Percentiles rank a stretch among this genome's conserved stretches.
Evolutionary conservation across 2,329 filamentous ascomycete genomes (phyloP).

Genomic region (Fusarium multiceps): DNA sequence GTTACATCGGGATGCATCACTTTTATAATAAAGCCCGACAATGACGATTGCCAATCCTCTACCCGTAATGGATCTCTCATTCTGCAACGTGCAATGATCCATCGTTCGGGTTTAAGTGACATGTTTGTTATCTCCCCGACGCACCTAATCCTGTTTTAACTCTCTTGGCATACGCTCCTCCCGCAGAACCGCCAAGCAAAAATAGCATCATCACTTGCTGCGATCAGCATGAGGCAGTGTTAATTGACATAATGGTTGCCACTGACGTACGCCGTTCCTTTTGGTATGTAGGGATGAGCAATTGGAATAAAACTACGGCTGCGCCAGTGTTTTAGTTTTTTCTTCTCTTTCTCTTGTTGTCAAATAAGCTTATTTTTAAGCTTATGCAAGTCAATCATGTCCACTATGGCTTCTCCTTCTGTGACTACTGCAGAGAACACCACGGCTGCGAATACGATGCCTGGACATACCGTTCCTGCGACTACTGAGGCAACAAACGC

Average conservation of each 20-base stretch:
- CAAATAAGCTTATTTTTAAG: conserved; percentile 36
- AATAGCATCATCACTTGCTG: conserved; percentile 15
- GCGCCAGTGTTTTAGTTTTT: not conserved
- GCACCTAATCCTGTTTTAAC: conserved; percentile 19
- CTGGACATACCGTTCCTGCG: no score
- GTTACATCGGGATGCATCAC: not conserved
- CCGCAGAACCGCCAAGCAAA: conserved; percentile 20
- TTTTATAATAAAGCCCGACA: not conserved
- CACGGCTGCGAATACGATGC: not conserved
- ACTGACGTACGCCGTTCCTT: conserved; percentile 17
- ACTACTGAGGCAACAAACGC: no score
- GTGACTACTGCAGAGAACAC: not conserved
- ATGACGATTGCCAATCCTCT: not conserved
- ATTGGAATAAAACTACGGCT: not conserved
- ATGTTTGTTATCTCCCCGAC: not conserved
- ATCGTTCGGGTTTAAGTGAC: not conserved
- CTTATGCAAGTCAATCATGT: conserved; percentile 8
- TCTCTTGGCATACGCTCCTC: conserved; percentile 17
- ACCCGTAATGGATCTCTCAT: not conserved
- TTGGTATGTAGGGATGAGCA: not conserved
- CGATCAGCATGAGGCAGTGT: not conserved
- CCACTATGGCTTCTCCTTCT: not conserved
- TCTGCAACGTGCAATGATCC: not conserved
- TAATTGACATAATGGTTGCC: conserved; percentile 1
- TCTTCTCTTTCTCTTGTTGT: not conserved